Percentiles rank a stretch among this genome's conserved stretches.
Evolutionary conservation across 345 rosid genomes (phyloP).

Genomic region (Salix arbutifolia): DNA sequence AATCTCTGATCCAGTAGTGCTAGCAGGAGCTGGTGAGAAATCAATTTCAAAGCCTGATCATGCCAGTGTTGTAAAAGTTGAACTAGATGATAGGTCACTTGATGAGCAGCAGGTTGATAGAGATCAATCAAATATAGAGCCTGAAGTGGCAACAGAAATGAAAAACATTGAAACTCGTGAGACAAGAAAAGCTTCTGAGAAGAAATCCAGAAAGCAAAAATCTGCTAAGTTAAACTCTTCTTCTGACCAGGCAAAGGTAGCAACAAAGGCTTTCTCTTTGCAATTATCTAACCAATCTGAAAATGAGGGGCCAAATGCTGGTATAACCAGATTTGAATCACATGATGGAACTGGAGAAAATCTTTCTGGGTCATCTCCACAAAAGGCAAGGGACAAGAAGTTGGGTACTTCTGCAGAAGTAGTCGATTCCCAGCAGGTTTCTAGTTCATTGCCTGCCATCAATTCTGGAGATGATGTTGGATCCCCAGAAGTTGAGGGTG

Average conservation of each 20-base stretch:
- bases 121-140: conserved; percentile 32
- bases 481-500: conserved; percentile 36
- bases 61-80: conserved; percentile 25
- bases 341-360: conserved; percentile 15
- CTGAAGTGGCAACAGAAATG: conserved; percentile 30
- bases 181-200: conserved; percentile 60
- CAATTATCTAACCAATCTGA: conserved; percentile 48
- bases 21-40: conserved; percentile 26
- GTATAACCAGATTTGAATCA: conserved; percentile 27
- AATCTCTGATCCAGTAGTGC: conserved; percentile 18
- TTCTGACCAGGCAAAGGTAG: conserved; percentile 53
- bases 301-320: conserved; percentile 33
- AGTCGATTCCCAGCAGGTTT: conserved; percentile 31
- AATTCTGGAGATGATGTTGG: conserved; percentile 31
- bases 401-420: conserved; percentile 25
- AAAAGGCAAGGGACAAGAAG: conserved; percentile 26
- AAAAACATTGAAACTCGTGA: conserved; percentile 54
- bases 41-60: conserved; percentile 23
- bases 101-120: conserved; percentile 32
- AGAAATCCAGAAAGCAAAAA: conserved; percentile 83
- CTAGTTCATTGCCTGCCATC: conserved; percentile 26
- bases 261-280: conserved; percentile 31
- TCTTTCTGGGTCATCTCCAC: conserved; percentile 20
- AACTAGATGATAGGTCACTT: conserved; percentile 19
- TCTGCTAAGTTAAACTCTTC: conserved; percentile 42